Base-by-base conservation (phyloP, 176 grass and related monocot genomes). In the Cenchrus americanus region DNA sequence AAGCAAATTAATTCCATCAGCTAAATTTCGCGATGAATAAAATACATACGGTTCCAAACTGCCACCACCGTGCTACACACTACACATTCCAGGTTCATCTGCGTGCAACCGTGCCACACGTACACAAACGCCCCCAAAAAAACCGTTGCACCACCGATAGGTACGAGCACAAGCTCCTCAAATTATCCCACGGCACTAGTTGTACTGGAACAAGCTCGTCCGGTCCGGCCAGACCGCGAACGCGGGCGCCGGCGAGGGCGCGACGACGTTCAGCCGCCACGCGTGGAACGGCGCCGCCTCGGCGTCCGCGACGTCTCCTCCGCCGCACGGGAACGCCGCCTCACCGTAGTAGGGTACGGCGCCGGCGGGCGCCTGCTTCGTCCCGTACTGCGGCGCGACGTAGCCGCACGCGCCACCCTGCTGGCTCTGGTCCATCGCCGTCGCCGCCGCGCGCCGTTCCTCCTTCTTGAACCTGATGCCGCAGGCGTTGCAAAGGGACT, bases 401-500 rank as follows among this genome's bases (percentile, higher is more conserved):
- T 89, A 84, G 59, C 66, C 86, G 51, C 81, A 91, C 9, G 17
- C 53, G 58, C 34, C 34, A 2, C 34, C 34, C 34, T 37, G 34
- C 34, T 37, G 34, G 34, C 1, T 26, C 49, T 79, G 71, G 24
- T 53, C 48, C 71, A 53, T 32, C 14, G 47, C 69, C 43, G 52
- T 42, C 6, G 84, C 83, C 17, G 86, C 90, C 7, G 89, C 87
- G 9, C 92, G 92, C 2, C 92, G 61, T 81, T 94, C 92, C 13
- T 94, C 89, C 77, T 94, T 91, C 87, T 94, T 94, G 89, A 85
- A 94, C 72, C 92, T 80, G 84, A 94, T 94, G 47, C 92, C 92
- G 47, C 92, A 94, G 10, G 92, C 92, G 48, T 94, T 94, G 80
- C 92, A 94, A 4, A 94, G 81, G 0, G 92, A 91, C 92, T 94